These are phyloP conservation scores for Xylariaceae sp. DNA, from an alignment of 2,329 filamentous ascomycete genomes.

Conservation along the genomic window DNA sequence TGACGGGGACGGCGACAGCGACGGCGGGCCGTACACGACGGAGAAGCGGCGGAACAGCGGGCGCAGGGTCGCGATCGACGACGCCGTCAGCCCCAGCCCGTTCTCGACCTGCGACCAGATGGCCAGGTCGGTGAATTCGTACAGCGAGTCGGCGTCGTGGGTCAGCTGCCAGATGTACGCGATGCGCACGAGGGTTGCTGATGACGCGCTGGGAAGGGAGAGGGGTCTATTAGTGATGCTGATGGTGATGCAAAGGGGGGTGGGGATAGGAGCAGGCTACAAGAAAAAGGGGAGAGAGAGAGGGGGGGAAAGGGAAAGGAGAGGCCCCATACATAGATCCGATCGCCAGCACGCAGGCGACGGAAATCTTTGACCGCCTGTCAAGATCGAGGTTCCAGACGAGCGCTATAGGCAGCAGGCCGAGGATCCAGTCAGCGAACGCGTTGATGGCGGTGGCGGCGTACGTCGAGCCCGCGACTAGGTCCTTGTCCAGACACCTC, in stretches of 20 bases:
- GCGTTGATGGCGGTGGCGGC: constrained; percentile 40
- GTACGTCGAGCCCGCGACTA: constrained; percentile 41
- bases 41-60: constrained; percentile 37
- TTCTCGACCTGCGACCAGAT: constrained; percentile 50
- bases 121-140: constrained; percentile 45
- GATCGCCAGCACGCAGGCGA: constrained; percentile 37
- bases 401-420: constrained; percentile 41
- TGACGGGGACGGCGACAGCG: constrained; percentile 3
- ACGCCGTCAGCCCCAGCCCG: constrained; percentile 44
- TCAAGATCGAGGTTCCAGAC: constrained; percentile 42
- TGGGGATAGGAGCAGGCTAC: not conserved
- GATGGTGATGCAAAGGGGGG: not conserved
- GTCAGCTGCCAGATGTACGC: constrained; percentile 44
- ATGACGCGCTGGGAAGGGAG: constrained; percentile 38
- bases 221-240: not conserved
- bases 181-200: constrained; percentile 47
- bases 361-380: constrained; percentile 38
- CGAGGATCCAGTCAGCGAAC: constrained; percentile 41
- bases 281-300: not conserved
- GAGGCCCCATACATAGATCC: constrained; percentile 42
- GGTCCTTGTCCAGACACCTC: constrained; percentile 35
- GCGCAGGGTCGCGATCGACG: constrained; percentile 42
- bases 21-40: constrained; percentile 1
- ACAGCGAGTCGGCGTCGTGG: constrained; percentile 42
- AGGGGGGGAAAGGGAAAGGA: not conserved